Conservation (phyloP, 2,329 filamentous ascomycete species). For the Colletotrichum sp. region DNA sequence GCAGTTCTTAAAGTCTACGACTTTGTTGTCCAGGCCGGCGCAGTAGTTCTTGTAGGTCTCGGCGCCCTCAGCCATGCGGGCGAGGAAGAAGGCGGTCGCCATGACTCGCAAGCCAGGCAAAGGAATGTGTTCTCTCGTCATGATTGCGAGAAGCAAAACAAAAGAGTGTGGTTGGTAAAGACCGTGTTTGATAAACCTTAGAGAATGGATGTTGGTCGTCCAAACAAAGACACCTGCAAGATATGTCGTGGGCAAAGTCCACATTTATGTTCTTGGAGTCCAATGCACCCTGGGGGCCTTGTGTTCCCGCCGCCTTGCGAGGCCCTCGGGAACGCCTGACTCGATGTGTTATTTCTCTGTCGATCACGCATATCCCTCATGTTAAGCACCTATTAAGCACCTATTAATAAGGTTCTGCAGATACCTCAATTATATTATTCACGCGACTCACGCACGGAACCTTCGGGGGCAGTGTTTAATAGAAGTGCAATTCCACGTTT, state of each 20-base stretch:
- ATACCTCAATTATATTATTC: too few relatives aligned
- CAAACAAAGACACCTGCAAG: not conserved
- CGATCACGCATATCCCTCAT: not conserved
- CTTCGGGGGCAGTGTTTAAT: not conserved
- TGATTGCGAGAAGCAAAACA: not conserved
- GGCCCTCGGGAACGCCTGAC: not conserved
- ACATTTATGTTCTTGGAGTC: not conserved
- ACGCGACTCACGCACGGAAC: not conserved
- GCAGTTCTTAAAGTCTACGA: not conserved
- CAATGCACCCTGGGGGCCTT: not conserved
- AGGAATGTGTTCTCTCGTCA: not conserved
- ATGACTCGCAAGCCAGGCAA: not conserved
- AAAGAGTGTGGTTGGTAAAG: not conserved
- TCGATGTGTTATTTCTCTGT: not conserved
- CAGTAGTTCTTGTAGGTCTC: not conserved
- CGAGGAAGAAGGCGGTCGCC: not conserved
- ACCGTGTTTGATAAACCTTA: not conserved
- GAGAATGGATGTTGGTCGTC: not conserved
- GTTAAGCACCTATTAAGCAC: not conserved
- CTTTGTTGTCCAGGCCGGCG: not conserved
- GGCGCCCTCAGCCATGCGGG: not conserved
- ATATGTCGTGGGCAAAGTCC: not conserved
- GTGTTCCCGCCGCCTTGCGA: not conserved
- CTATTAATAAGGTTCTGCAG: not conserved
- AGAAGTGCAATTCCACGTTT: not conserved